Percentiles rank a stretch among this genome's conserved stretches.
Conservation (phyloP, 23 red algal species). For the Gracilaria caudata region DNA sequence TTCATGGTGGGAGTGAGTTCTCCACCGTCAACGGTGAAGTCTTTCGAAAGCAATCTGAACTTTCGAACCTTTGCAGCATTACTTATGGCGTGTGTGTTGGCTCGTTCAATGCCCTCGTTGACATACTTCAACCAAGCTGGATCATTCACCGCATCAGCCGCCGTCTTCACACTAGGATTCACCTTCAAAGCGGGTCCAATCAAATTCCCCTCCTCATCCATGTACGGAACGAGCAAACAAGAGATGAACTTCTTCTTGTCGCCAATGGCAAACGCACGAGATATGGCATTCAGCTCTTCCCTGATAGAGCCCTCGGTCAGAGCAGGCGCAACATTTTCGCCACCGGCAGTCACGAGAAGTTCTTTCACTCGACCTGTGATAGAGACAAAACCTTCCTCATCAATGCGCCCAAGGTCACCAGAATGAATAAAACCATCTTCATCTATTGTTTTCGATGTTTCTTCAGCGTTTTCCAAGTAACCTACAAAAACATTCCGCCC, state of each 20-base stretch:
- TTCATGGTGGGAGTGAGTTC: slow-evolving; percentile 98
- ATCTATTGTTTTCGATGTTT: slow-evolving; percentile 68
- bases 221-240: slow-evolving; percentile 76
- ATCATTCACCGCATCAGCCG: slow-evolving; percentile 59
- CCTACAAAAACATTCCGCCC: slow-evolving; percentile 89
- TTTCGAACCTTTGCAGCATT: slow-evolving; percentile 77
- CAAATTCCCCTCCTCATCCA: slow-evolving; percentile 74
- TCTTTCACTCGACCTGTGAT: slow-evolving; percentile 94
- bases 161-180: slow-evolving; percentile 46
- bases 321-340: slow-evolving; percentile 90
- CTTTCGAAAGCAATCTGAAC: slow-evolving; percentile 61
- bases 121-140: slow-evolving; percentile 69
- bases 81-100: slow-evolving; percentile 67
- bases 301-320: slow-evolving; percentile 71
- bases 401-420: slow-evolving; percentile 82
- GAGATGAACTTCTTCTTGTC: slow-evolving; percentile 87
- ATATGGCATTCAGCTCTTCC: slow-evolving; percentile 60
- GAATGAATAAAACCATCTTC: slow-evolving; percentile 90
- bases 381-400: slow-evolving; percentile 81
- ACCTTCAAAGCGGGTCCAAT: slow-evolving; percentile 52
- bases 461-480: slow-evolving; percentile 72
- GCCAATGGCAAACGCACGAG: slow-evolving; percentile 82
- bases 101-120: slow-evolving; percentile 56
- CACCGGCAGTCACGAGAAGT: slow-evolving; percentile 88
- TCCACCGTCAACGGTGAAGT: slow-evolving; percentile 82